Evolutionary conservation across 2,329 filamentous ascomycete genomes (phyloP).

Genomic region (Fusarium luffae): DNA sequence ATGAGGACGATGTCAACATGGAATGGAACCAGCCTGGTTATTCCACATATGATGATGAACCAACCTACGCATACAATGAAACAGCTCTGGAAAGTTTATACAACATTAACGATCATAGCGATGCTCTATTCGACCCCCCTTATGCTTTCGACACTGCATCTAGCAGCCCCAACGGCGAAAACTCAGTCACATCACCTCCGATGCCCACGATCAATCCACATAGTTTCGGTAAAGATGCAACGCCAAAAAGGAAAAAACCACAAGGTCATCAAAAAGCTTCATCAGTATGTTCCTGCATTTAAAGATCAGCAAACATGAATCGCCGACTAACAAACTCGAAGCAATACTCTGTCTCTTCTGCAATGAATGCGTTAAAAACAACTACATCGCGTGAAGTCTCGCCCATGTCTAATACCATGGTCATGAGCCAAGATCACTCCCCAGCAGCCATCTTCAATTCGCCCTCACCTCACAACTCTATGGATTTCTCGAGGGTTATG

Average conservation of each 20-base stretch:
- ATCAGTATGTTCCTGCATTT: slow-evolving; percentile 53
- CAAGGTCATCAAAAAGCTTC: slow-evolving; percentile 45
- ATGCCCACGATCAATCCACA: slow-evolving; percentile 56
- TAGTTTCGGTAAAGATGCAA: slow-evolving; percentile 44
- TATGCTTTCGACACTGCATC: slow-evolving; percentile 70
- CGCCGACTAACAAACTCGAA: slow-evolving; percentile 47
- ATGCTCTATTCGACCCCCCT: slow-evolving; percentile 59
- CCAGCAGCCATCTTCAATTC: slow-evolving; percentile 61
- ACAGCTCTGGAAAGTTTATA: slow-evolving; percentile 47
- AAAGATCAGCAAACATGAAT: background rate
- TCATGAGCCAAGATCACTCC: slow-evolving; percentile 64
- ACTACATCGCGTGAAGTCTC: slow-evolving; percentile 64
- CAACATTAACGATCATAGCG: slow-evolving; percentile 50
- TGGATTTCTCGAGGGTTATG: slow-evolving; percentile 53
- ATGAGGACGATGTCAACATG: slow-evolving; percentile 54
- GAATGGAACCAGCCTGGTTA: slow-evolving; percentile 56
- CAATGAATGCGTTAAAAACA: slow-evolving; percentile 61
- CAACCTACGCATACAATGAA: slow-evolving; percentile 49
- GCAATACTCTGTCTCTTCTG: slow-evolving; percentile 64
- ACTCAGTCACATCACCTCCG: slow-evolving; percentile 56
- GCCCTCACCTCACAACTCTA: slow-evolving; percentile 57
- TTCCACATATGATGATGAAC: slow-evolving; percentile 54
- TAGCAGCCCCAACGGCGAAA: slow-evolving; percentile 60
- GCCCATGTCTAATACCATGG: slow-evolving; percentile 62
- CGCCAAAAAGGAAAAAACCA: slow-evolving; percentile 41